Conservation (phyloP, 805 yeast genomes). For the Starmerella vitae region DNA sequence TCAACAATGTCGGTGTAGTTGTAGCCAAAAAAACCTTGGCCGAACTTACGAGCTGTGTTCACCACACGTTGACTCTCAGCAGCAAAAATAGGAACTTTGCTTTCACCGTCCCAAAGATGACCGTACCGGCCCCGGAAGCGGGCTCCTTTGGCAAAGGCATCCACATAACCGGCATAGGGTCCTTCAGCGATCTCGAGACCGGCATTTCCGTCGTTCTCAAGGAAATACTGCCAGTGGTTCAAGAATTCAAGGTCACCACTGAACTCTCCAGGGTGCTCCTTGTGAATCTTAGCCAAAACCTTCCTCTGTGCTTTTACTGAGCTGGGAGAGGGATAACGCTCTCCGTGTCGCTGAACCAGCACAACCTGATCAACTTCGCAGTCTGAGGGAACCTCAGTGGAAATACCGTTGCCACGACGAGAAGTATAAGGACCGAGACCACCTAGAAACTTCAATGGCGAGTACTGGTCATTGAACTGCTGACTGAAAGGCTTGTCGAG, state of each 20-base stretch:
- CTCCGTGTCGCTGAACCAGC: conserved; percentile 41
- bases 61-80: conserved; percentile 25
- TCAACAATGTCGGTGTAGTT: conserved; percentile 30
- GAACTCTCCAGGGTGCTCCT: conserved; percentile 5
- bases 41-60: conserved; percentile 43
- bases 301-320: conserved; percentile 16
- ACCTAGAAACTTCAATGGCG: conserved; percentile 34
- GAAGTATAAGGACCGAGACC: conserved; percentile 40
- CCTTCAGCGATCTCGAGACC: conserved; percentile 32
- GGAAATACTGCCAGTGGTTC: conserved; percentile 22
- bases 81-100: conserved; percentile 34
- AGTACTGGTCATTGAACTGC: conserved; percentile 31
- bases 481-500: conserved; percentile 16
- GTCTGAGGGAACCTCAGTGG: conserved; percentile 34
- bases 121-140: conserved; percentile 34
- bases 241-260: conserved; percentile 17
- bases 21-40: conserved; percentile 45
- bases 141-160: conserved; percentile 35
- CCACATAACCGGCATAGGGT: conserved; percentile 37
- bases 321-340: conserved; percentile 32
- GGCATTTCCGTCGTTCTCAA: conserved; percentile 28
- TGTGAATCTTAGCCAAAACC: conserved; percentile 16
- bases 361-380: conserved; percentile 40
- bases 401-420: conserved; percentile 37
- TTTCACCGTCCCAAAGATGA: conserved; percentile 29